phyloP scores from a whole-genome alignment of 148 eudicot species.

The Persicaria tinctoria region DNA sequence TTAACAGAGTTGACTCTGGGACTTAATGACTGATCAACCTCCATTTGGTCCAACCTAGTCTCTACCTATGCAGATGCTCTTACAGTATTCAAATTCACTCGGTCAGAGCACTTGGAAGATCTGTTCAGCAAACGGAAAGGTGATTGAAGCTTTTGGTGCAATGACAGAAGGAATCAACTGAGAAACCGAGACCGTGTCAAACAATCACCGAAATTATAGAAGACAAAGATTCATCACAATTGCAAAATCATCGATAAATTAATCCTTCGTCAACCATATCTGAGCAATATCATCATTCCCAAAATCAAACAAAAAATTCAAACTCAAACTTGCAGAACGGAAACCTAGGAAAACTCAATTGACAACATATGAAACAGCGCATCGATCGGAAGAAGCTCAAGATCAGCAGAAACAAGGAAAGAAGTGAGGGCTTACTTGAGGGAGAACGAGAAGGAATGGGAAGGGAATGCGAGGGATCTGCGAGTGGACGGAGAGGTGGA shows the following conservation, averaged over 20 bases:
- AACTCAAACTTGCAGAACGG: background rate
- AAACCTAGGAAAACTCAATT: background rate
- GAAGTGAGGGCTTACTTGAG: constrained; percentile 24
- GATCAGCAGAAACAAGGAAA: background rate
- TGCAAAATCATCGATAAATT: too few relatives aligned
- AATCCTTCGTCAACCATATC: background rate
- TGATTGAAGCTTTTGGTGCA: background rate
- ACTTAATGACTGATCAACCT: constrained; percentile 63
- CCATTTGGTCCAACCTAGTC: constrained; percentile 28
- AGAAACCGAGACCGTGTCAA: background rate
- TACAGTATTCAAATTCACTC: constrained; percentile 14
- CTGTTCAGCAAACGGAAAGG: constrained; percentile 16
- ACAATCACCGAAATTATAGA: too few relatives aligned
- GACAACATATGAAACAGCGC: background rate
- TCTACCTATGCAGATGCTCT: constrained; percentile 38
- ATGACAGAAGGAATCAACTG: background rate
- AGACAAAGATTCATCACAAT: too few relatives aligned
- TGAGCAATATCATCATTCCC: background rate
- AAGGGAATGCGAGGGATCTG: constrained; percentile 27
- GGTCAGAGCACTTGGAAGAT: constrained; percentile 22
- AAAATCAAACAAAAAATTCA: background rate
- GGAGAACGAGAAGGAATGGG: constrained; percentile 18
- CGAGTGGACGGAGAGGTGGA: constrained; percentile 7
- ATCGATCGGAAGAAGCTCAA: background rate
- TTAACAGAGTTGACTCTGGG: constrained; percentile 84